phyloP scores from a whole-genome alignment of 1,284 basidiomycete genomes.

The Dichomitus squalens region DNA sequence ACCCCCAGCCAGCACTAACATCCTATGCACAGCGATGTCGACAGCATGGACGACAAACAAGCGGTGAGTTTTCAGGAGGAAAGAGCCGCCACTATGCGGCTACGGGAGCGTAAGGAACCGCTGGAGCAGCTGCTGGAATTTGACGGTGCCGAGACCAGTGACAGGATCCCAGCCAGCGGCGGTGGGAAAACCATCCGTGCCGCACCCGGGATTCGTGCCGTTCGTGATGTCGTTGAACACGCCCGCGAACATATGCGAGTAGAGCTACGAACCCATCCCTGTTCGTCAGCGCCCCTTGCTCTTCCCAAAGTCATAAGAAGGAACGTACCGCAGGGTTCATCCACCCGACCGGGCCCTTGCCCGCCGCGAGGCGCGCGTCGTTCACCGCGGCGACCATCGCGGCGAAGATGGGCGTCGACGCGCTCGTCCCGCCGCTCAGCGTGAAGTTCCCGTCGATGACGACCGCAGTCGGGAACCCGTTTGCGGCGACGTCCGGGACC shows the following conservation, averaged over 20 bases:
- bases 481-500: constrained; percentile 24
- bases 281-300: constrained; percentile 2
- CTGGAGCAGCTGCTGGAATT: constrained; percentile 19
- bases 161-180: constrained; percentile 41
- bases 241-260: constrained; percentile 27
- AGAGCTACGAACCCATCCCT: constrained; percentile 35
- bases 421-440: constrained; percentile 20
- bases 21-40: not conserved
- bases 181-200: constrained; percentile 26
- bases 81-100: not conserved
- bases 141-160: constrained; percentile 30
- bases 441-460: constrained; percentile 32
- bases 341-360: constrained; percentile 53
- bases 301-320: constrained; percentile 18
- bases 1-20: too few relatives aligned
- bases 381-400: constrained; percentile 61
- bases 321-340: constrained; percentile 47
- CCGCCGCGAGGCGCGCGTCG: constrained; percentile 50
- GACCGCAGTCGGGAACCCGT: constrained; percentile 41
- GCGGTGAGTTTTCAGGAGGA: not conserved
- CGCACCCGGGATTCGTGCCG: constrained; percentile 28
- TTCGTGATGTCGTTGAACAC: constrained; percentile 47
- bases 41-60: not conserved
- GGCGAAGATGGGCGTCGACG: constrained; percentile 37
- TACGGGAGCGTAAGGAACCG: constrained; percentile 21